A percentile compares a stretch with the other conserved stretches of the same genome.
Conservation (phyloP, 257 asterid species). For the Perilla frutescens region DNA sequence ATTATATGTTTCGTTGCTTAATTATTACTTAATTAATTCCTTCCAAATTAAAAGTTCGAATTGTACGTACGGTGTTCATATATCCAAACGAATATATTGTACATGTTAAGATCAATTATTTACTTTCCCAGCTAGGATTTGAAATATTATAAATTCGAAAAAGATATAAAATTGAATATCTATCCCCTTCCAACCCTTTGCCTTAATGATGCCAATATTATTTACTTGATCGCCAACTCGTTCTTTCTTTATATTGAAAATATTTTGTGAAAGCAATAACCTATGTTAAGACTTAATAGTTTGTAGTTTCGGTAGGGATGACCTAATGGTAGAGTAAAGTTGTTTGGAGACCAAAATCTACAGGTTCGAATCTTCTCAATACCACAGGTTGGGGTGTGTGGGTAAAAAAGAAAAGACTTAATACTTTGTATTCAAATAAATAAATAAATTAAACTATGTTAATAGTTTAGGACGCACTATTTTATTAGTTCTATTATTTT, state of each 20-base stretch:
- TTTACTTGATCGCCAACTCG: not conserved
- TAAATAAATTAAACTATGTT: no score
- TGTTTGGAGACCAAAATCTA: no score
- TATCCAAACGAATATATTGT: not conserved
- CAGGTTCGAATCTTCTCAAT: no score
- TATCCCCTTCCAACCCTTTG: not conserved
- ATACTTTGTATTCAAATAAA: no score
- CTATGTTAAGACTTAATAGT: no score
- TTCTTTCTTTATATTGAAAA: not conserved
- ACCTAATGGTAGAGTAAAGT: no score
- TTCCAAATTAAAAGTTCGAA: not conserved
- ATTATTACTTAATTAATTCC: not conserved
- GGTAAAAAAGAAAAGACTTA: no score
- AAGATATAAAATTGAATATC: not conserved
- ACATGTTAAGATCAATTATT: conserved; percentile 13
- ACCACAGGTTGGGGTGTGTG: no score
- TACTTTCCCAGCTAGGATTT: not conserved
- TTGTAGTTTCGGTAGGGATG: no score
- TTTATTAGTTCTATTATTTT: no score
- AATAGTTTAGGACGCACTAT: no score
- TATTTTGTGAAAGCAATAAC: not conserved
- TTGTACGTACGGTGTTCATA: not conserved
- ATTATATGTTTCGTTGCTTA: not conserved
- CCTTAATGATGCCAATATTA: not conserved
- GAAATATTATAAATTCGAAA: not conserved